These are phyloP conservation scores for Protomyces pachydermus DNA, from an alignment of 1,139 yeast species.

Conservation along the genomic window DNA sequence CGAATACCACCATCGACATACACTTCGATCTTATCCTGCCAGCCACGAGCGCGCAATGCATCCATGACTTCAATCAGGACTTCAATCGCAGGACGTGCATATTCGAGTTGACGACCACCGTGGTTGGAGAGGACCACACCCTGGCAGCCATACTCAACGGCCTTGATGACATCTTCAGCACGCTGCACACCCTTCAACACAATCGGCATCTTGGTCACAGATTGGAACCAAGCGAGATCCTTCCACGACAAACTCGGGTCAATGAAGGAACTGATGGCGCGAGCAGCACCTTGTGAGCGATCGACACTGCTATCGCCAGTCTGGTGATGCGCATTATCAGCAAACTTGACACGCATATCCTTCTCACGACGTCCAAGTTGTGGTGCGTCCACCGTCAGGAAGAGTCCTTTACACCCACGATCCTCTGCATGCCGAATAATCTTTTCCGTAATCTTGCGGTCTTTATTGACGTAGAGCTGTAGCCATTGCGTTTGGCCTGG, in stretches of 20 bases:
- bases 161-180: conserved; percentile 49
- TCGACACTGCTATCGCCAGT: conserved; percentile 50
- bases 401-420: conserved; percentile 71
- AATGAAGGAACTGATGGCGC: conserved; percentile 77
- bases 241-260: conserved; percentile 73
- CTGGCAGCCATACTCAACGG: conserved; percentile 47
- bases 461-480: conserved; percentile 78
- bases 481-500: conserved; percentile 73
- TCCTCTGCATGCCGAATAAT: conserved; percentile 67
- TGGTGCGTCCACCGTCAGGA: conserved; percentile 91
- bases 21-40: conserved; percentile 43
- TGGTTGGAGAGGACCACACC: conserved; percentile 54
- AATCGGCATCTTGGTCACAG: conserved; percentile 58
- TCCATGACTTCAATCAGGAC: conserved; percentile 62
- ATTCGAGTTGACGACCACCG: conserved; percentile 57
- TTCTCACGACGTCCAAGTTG: conserved; percentile 85
- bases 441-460: conserved; percentile 55
- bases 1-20: conserved; percentile 67
- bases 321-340: conserved; percentile 46
- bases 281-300: conserved; percentile 75
- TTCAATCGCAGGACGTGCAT: conserved; percentile 63
- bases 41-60: conserved; percentile 46
- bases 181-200: conserved; percentile 53
- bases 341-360: conserved; percentile 57
- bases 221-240: conserved; percentile 56